Evolutionary conservation across 2,329 filamentous ascomycete genomes (phyloP), one percentile per base, ranked within the genome.

Genomic region (Chrysoporthe cubensis): DNA sequence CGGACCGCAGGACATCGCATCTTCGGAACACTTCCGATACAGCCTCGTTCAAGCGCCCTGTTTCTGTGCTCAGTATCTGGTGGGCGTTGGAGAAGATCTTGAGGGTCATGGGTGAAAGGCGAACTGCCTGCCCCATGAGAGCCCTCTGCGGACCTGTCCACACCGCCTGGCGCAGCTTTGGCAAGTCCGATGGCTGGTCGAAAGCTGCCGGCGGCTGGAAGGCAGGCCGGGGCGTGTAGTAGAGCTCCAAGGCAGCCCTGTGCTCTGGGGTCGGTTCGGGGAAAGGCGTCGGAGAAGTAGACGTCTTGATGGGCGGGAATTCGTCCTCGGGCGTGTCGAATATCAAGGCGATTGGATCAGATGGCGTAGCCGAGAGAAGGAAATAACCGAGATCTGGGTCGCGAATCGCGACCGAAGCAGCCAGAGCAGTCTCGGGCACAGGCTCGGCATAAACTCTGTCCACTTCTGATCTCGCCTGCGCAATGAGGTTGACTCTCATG

Each of bases 61-160:
- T 93, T 77, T 94, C 91, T 11, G 86, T 84, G 70, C 88, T 88
- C 6, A 94, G 82, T 5, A 91, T 81, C 74, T 90, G 88, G 76
- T 95, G 92, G 0, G 88, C 88, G 68, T 92, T 88, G 40, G 90
- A 91, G 71, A 95, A 86, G 48, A 93, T 83, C 71, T 89, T 86
- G 21, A 94, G 82, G 1, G 90, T 92, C 32, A 90, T 86, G 14
- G 90, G 88, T 32, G 89, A 91, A 32, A 94, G 84, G 68, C 87
- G 85, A 65, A 94, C 83, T 74, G 91, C 88, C 69, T 92, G 89
- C 67, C 86, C 87, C 61, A 92, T 79, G 37, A 88, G 77, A 5
- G 86, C 83, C 77, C 87, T 86, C 76, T 89, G 84, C 64, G 86
- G 84, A 57, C 86, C 86, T 1, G 88, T 88, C 60, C 86, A 84